Conservation (phyloP, 768 basidiomycete species). For the Boletales sp. region DNA sequence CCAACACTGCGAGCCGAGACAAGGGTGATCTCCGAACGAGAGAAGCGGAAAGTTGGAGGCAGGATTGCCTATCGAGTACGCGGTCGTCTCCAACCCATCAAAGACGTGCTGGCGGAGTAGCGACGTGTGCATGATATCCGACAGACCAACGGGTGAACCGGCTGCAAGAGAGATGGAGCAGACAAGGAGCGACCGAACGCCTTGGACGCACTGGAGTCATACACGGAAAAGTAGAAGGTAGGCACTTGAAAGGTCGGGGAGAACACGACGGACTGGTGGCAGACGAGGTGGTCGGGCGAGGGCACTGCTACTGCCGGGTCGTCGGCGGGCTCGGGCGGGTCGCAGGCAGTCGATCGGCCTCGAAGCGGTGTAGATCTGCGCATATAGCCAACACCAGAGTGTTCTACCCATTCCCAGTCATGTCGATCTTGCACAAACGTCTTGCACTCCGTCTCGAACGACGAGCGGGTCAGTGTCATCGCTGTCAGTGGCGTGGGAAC, state of each 20-base stretch:
- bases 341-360: not conserved
- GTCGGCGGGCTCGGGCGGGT: constrained; percentile 23
- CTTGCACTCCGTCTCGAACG: constrained; percentile 61
- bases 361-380: constrained; percentile 33
- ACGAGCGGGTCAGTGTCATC: constrained; percentile 44
- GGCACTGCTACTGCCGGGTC: constrained; percentile 38
- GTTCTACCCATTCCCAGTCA: constrained; percentile 64
- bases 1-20: constrained; percentile 71
- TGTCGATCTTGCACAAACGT: constrained; percentile 40
- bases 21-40: constrained; percentile 86
- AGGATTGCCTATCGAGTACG: constrained; percentile 52
- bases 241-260: constrained; percentile 82
- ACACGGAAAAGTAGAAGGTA: constrained; percentile 75
- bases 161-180: constrained; percentile 38
- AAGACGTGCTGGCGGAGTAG: constrained; percentile 54
- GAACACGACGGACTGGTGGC: constrained; percentile 66
- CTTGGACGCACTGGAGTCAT: constrained; percentile 50
- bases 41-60: constrained; percentile 66
- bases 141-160: constrained; percentile 58
- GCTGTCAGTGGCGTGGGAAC: constrained; percentile 41
- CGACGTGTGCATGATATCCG: constrained; percentile 51
- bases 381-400: constrained; percentile 48
- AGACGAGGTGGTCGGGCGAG: constrained; percentile 37
- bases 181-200: constrained; percentile 7
- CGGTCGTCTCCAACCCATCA: constrained; percentile 41